Evolutionary conservation across 129 eudicot genomes (phyloP).

Genomic region (Heracleum sosnowskyi): DNA sequence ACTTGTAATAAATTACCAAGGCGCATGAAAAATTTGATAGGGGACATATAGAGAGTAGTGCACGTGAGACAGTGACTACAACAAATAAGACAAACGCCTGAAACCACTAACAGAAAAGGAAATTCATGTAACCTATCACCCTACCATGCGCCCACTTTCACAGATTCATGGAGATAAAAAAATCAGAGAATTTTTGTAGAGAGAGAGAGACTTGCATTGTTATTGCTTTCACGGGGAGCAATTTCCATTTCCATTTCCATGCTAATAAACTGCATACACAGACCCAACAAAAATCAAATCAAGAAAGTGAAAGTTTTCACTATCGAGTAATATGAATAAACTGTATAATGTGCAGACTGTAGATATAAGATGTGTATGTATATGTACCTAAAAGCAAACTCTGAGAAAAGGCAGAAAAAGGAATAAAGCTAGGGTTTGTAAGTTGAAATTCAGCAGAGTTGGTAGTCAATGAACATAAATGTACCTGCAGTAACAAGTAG

Average conservation of each 20-base stretch:
- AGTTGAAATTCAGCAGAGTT: no score
- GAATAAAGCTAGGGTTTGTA: background rate
- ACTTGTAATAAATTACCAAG: background rate
- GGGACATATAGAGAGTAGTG: background rate
- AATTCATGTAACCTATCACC: background rate
- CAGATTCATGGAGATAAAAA: background rate
- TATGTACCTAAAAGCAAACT: background rate
- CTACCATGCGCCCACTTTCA: constrained; percentile 7
- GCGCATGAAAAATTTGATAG: background rate
- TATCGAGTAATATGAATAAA: background rate
- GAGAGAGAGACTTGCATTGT: background rate
- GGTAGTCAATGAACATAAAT: no score
- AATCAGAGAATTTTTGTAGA: background rate
- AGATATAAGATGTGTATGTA: background rate
- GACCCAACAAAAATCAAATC: background rate
- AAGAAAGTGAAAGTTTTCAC: background rate
- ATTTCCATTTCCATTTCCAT: constrained; percentile 6
- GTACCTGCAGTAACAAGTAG: no score
- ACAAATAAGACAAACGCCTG: constrained; percentile 3
- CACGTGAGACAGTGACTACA: background rate
- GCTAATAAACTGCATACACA: background rate
- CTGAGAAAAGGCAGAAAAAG: background rate
- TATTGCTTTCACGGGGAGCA: no score
- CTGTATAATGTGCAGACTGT: no score
- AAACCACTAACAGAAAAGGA: constrained; percentile 8